phyloP scores from a whole-genome alignment of 306 rosid genomes.

The Cucurbita moschata region DNA sequence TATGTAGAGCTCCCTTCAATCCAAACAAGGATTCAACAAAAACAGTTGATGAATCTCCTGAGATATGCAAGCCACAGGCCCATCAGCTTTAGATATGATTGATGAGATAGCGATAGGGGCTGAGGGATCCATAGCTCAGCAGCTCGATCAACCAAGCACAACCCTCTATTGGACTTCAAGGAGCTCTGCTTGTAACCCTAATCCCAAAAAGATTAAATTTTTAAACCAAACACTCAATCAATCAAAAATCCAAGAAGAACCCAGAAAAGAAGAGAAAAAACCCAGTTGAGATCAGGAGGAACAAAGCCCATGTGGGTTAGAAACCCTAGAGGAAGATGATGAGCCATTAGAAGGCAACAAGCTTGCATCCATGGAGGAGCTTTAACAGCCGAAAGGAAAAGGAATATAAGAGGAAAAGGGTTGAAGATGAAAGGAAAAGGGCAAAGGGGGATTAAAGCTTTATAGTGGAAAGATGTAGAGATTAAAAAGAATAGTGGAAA shows the following conservation, averaged over 20 bases:
- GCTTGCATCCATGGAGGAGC: too few relatives aligned
- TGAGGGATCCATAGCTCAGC: slow-evolving; percentile 87
- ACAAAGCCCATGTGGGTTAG: not conserved
- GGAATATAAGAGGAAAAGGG: too few relatives aligned
- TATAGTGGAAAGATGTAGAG: slow-evolving; percentile 1
- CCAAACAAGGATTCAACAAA: slow-evolving; percentile 59
- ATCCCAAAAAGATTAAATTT: not conserved
- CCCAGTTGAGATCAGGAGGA: not conserved
- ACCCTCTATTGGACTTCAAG: slow-evolving; percentile 80
- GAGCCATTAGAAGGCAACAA: not conserved
- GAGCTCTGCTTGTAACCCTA: slow-evolving; percentile 50
- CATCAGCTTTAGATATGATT: slow-evolving; percentile 12
- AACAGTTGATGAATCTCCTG: slow-evolving; percentile 50
- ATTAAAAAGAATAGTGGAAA: not conserved
- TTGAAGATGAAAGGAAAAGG: not conserved
- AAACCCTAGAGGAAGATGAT: not conserved
- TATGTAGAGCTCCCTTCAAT: slow-evolving; percentile 99
- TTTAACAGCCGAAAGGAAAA: too few relatives aligned
- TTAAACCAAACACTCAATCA: too few relatives aligned
- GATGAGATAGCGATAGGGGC: slow-evolving; percentile 25
- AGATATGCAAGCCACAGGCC: slow-evolving; percentile 74
- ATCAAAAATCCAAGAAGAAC: not conserved
- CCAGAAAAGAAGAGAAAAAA: not conserved
- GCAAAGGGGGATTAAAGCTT: not conserved
- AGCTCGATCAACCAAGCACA: slow-evolving; percentile 59